Conservation (phyloP, 1,284 basidiomycete genomes). For the Fomitopsis pinicola region DNA sequence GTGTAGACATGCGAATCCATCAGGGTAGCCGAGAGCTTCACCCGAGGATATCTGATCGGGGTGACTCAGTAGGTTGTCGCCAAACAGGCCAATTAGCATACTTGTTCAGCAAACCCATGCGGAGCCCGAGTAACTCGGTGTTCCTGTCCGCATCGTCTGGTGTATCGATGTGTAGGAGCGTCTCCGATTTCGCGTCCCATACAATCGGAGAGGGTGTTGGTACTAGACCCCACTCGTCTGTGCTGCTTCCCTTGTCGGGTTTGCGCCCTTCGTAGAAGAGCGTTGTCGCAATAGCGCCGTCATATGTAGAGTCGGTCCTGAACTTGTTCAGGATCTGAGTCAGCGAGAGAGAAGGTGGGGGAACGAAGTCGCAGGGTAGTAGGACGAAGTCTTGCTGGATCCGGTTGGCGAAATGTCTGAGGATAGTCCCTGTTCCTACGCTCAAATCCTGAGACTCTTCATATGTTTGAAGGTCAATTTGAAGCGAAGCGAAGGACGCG, state of each 20-base stretch:
- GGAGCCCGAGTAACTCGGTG: constrained; percentile 65
- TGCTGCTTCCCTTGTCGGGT: constrained; percentile 49
- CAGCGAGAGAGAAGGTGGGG: constrained; percentile 70
- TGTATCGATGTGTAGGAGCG: constrained; percentile 69
- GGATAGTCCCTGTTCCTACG: constrained; percentile 65
- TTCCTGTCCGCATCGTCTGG: constrained; percentile 65
- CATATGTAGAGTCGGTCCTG: constrained; percentile 59
- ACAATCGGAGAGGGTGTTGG: constrained; percentile 48
- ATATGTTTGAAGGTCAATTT: constrained; percentile 70
- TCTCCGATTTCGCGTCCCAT: constrained; percentile 61
- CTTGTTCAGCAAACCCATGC: constrained; percentile 70
- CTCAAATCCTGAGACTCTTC: constrained; percentile 65
- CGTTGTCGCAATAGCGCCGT: constrained; percentile 70
- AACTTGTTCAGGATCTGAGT: constrained; percentile 77
- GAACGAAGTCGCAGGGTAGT: constrained; percentile 89
- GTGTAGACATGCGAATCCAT: constrained; percentile 91
- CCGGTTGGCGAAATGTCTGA: constrained; percentile 64
- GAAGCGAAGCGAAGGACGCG: constrained; percentile 53
- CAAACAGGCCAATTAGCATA: constrained; percentile 23
- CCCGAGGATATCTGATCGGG: constrained; percentile 62
- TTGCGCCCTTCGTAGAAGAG: constrained; percentile 67
- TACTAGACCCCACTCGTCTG: constrained; percentile 62
- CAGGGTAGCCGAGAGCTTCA: constrained; percentile 65
- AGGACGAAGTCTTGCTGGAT: constrained; percentile 84
- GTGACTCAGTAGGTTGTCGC: background rate